A percentile compares a stretch with the other conserved stretches of the same genome.
phyloP scores from a whole-genome alignment of 495 filamentous ascomycete species.

The Thermothielavioides terrestris region DNA sequence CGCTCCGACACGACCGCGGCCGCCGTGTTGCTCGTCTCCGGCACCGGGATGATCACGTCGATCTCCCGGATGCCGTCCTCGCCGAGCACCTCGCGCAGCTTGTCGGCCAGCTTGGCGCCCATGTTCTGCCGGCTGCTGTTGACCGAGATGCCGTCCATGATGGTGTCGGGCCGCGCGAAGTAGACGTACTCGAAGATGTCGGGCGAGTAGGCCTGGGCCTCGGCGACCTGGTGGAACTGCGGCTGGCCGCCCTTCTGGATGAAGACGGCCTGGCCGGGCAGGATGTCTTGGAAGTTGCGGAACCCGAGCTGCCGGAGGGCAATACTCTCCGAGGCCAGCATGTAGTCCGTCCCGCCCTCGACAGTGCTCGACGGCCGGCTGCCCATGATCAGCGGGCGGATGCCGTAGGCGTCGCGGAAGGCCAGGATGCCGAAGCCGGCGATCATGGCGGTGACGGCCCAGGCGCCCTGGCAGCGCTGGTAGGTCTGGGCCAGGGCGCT shows the following conservation, averaged over 20 bases:
- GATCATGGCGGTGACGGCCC: constrained; percentile 71
- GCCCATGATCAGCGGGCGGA: constrained; percentile 81
- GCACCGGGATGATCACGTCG: constrained; percentile 53
- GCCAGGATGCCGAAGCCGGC: constrained; percentile 88
- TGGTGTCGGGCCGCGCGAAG: constrained; percentile 79
- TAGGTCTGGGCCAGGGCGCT: constrained; percentile 67
- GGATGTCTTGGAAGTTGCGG: constrained; percentile 68
- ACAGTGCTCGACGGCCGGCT: constrained; percentile 54
- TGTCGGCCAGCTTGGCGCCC: constrained; percentile 79
- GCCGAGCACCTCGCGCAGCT: constrained; percentile 63
- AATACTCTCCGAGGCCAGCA: constrained; percentile 96
- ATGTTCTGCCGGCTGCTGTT: constrained; percentile 84
- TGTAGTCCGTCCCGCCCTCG: constrained; percentile 75
- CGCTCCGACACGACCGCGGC: constrained; percentile 70
- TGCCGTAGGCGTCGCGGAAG: constrained; percentile 79
- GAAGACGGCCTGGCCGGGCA: constrained; percentile 89
- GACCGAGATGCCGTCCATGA: constrained; percentile 90
- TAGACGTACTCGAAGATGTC: constrained; percentile 93
- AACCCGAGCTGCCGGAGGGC: constrained; percentile 85
- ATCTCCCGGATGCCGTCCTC: constrained; percentile 71
- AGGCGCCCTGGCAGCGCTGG: constrained; percentile 69
- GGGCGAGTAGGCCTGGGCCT: constrained; percentile 66
- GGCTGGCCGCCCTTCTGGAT: constrained; percentile 76
- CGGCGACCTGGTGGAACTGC: constrained; percentile 66
- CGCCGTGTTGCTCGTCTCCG: constrained; percentile 56